phyloP scores from a whole-genome alignment of 371 early-diverging fungal genomes.

The Syncephalastrum monosporum region DNA sequence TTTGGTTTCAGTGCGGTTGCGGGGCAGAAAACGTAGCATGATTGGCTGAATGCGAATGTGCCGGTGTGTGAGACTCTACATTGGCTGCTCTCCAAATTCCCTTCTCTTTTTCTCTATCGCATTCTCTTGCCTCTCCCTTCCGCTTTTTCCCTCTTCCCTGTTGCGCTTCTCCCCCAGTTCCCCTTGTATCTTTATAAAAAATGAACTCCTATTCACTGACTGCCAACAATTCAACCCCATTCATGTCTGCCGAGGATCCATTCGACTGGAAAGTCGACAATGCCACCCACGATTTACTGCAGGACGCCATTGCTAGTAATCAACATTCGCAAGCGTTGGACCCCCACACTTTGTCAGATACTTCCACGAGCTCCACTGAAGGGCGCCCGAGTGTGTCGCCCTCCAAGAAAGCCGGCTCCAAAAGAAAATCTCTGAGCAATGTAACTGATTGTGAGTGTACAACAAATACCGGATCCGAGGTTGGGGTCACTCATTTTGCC shows the following conservation, averaged over 20 bases:
- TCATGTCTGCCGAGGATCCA: not conserved
- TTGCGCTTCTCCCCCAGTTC: not conserved
- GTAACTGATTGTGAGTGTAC: not conserved
- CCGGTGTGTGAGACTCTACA: too few species aligned
- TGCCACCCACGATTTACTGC: conserved; percentile 18
- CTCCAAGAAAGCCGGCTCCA: not conserved
- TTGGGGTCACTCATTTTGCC: too few species aligned
- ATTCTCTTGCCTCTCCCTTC: not conserved
- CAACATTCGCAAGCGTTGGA: conserved; percentile 9
- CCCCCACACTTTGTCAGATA: not conserved
- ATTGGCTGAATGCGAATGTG: conserved; percentile 58
- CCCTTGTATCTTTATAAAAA: not conserved
- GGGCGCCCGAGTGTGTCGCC: not conserved
- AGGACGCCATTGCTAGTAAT: conserved; percentile 34
- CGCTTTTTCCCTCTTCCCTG: not conserved
- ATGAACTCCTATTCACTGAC: not conserved
- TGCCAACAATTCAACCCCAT: not conserved
- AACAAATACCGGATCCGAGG: conserved; percentile 4
- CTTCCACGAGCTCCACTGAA: not conserved
- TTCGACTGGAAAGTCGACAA: conserved; percentile 2
- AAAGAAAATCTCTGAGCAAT: conserved; percentile 11
- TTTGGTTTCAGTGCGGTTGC: conserved; percentile 67
- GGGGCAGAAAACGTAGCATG: conserved; percentile 92
- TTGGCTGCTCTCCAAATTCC: not conserved
- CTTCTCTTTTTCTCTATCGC: conserved; percentile 1